Conservation (phyloP, 176 grass and related monocot species). For the Areca catechu region DNA sequence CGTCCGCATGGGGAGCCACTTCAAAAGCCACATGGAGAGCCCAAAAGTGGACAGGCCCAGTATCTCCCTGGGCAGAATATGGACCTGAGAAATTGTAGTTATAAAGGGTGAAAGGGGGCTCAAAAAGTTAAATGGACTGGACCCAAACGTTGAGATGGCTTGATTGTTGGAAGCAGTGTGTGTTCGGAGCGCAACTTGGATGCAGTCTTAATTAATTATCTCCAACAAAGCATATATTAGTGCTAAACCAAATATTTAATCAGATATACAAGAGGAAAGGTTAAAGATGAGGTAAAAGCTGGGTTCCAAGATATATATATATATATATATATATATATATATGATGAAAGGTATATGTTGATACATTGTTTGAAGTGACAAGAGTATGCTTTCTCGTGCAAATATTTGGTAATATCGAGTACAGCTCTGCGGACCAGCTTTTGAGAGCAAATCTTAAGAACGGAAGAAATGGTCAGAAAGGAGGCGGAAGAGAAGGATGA, state of each 20-base stretch:
- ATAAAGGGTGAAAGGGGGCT: no score
- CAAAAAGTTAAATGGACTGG: constrained; percentile 21
- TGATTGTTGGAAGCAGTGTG: constrained; percentile 45
- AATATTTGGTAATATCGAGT: no score
- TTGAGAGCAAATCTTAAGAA: constrained; percentile 23
- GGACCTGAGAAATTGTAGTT: constrained; percentile 45
- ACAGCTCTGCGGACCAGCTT: constrained; percentile 40
- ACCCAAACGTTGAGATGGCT: constrained; percentile 19
- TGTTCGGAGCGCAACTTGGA: constrained; percentile 18
- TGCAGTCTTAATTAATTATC: constrained; percentile 58
- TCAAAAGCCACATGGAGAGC: constrained; percentile 85
- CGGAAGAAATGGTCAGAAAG: constrained; percentile 10
- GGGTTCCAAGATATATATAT: constrained; percentile 38
- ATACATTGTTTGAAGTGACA: constrained; percentile 62
- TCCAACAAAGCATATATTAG: constrained; percentile 34
- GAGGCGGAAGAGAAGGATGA: constrained; percentile 25
- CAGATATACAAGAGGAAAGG: constrained; percentile 38
- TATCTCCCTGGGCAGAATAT: constrained; percentile 93
- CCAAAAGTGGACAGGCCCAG: constrained; percentile 81
- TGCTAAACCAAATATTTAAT: constrained; percentile 29
- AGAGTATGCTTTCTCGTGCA: constrained; percentile 47
- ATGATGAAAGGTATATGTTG: no score
- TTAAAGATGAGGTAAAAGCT: constrained; percentile 37
- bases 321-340: constrained; percentile 3
- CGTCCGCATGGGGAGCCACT: constrained; percentile 63